Percentiles rank a stretch among this genome's conserved stretches.
Evolutionary conservation across 148 eudicot species (phyloP).

Genomic region (Amaranthus hypochondriacus): DNA sequence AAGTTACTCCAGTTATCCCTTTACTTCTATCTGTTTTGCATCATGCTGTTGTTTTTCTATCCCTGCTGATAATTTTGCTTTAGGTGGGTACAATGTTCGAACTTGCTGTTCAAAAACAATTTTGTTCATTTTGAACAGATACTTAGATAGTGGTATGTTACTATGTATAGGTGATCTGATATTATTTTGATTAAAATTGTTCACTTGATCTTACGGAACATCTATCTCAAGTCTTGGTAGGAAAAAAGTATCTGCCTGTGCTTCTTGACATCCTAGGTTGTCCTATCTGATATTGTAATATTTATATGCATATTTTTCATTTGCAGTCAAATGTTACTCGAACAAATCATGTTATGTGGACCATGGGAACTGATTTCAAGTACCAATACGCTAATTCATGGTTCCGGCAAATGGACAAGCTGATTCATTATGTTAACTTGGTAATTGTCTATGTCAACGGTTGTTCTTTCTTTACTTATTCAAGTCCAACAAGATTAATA

Average conservation of each 20-base stretch:
- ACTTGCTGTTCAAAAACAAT: too few species aligned
- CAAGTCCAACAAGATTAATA: not conserved
- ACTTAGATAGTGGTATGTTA: too few species aligned
- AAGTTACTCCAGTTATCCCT: too few species aligned
- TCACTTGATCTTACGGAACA: too few species aligned
- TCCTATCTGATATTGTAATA: not conserved
- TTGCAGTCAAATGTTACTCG: conserved; percentile 91
- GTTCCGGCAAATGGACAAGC: conserved; percentile 94
- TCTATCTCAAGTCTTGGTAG: not conserved
- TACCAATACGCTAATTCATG: conserved; percentile 92
- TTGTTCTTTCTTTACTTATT: not conserved
- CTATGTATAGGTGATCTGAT: too few species aligned
- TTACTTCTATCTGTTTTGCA: too few species aligned
- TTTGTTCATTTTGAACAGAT: too few species aligned
- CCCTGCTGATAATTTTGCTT: too few species aligned
- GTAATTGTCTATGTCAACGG: conserved; percentile 21
- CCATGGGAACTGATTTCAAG: conserved; percentile 98
- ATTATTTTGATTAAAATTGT: too few species aligned
- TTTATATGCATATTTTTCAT: not conserved
- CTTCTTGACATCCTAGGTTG: not conserved
- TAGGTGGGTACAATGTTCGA: too few species aligned
- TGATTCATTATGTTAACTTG: conserved; percentile 91
- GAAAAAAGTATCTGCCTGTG: not conserved
- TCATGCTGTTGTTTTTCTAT: too few species aligned
- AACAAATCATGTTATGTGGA: conserved; percentile 93